phyloP scores from a whole-genome alignment of 1,139 yeast genomes.

The Pneumocystis oryctolagi region DNA sequence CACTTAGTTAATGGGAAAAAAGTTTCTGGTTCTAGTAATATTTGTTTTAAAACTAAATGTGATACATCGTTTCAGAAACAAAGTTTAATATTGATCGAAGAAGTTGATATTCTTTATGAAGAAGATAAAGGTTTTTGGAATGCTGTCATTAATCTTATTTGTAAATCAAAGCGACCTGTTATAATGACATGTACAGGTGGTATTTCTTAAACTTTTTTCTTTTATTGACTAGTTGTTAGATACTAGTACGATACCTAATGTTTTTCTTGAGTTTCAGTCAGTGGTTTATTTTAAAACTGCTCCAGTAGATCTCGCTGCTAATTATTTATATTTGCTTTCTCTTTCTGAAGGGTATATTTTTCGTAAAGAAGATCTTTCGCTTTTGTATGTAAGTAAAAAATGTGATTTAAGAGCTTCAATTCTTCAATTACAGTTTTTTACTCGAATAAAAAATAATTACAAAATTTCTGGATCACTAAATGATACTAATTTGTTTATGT shows the following conservation, averaged over 20 bases:
- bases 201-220: constrained; percentile 38
- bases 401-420: constrained; percentile 45
- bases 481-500: background rate
- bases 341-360: constrained; percentile 28
- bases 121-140: constrained; percentile 73
- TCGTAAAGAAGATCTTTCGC: constrained; percentile 28
- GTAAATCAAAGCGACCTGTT: constrained; percentile 62
- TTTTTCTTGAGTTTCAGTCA: constrained; percentile 9
- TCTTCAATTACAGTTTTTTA: constrained; percentile 42
- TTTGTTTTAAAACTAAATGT: constrained; percentile 14
- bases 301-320: constrained; percentile 1
- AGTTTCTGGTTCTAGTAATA: constrained; percentile 10
- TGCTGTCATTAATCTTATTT: constrained; percentile 48
- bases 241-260: constrained; percentile 16
- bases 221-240: constrained; percentile 35
- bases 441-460: constrained; percentile 30
- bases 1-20: constrained; percentile 52
- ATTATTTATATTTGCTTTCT: constrained; percentile 22
- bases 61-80: constrained; percentile 16
- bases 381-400: constrained; percentile 17
- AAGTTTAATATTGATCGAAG: constrained; percentile 57
- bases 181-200: constrained; percentile 54
- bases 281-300: constrained; percentile 6
- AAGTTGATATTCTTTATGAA: constrained; percentile 68
- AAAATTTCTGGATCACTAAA: constrained; percentile 15